A percentile compares a stretch with the other conserved stretches of the same genome.
Evolutionary conservation across 1,284 basidiomycete species (phyloP).

Genomic region (Cryptococcus depauperatus): DNA sequence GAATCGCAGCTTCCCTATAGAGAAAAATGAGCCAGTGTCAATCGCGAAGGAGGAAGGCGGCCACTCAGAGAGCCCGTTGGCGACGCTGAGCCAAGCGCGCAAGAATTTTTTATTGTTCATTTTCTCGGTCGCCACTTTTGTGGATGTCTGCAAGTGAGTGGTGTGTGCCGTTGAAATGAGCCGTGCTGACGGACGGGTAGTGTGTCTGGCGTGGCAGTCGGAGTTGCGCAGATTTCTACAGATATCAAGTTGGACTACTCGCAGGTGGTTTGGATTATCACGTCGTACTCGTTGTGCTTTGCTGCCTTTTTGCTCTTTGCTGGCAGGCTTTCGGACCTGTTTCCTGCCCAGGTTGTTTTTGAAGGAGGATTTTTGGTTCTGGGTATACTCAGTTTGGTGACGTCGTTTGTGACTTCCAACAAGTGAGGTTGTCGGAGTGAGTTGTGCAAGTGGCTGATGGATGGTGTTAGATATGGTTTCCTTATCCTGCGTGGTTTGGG

Average conservation of each 20-base stretch:
- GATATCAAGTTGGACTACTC: conserved; percentile 25
- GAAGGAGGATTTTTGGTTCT: conserved; percentile 30
- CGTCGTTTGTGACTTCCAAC: conserved; percentile 36
- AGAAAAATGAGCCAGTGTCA: too few species aligned
- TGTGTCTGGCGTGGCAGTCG: conserved; percentile 27
- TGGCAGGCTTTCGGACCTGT: conserved; percentile 36
- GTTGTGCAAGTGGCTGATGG: too few species aligned
- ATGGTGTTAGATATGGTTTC: conserved; percentile 36
- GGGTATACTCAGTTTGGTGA: conserved; percentile 32
- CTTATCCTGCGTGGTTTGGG: conserved; percentile 38
- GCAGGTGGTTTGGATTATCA: conserved; percentile 33
- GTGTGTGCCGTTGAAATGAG: not conserved
- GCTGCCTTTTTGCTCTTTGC: conserved; percentile 37
- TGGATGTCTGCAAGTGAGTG: conserved; percentile 26
- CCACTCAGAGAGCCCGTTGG: conserved; percentile 7
- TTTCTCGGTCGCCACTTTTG: conserved; percentile 22
- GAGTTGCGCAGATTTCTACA: conserved; percentile 25
- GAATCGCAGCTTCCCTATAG: too few species aligned
- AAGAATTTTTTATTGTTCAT: conserved; percentile 14
- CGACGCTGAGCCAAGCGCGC: conserved; percentile 7
- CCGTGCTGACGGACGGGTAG: conserved; percentile 2
- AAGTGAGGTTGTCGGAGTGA: too few species aligned
- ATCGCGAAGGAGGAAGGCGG: too few species aligned
- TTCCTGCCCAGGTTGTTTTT: conserved; percentile 36
- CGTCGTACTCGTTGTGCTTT: conserved; percentile 29